phyloP scores from a whole-genome alignment of 1,284 basidiomycete species.

The Cryptococcus sp. region DNA sequence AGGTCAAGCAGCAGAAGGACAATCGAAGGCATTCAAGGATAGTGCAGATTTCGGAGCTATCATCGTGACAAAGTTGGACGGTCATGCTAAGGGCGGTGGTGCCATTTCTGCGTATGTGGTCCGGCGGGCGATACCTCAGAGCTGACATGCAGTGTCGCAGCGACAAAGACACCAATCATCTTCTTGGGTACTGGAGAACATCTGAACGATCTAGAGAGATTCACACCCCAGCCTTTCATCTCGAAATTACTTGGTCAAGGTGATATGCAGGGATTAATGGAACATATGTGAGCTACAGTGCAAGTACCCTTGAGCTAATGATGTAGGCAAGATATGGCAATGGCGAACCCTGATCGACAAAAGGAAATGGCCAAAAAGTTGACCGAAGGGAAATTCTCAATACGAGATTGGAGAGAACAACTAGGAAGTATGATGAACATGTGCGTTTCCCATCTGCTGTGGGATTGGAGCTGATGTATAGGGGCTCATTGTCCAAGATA shows the following conservation, averaged over 20 bases:
- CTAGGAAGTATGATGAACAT: conserved; percentile 97
- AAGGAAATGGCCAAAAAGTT: conserved; percentile 98
- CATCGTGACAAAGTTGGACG: conserved; percentile 99
- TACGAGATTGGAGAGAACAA: conserved; percentile 97
- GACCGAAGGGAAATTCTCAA: conserved; percentile 92
- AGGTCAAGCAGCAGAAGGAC: conserved; percentile 97
- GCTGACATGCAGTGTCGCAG: conserved; percentile 70
- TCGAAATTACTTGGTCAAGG: conserved; percentile 94
- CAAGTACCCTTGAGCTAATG: not conserved
- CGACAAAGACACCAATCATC: conserved; percentile 95
- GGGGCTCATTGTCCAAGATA: conserved; percentile 96
- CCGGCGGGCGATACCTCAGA: not conserved
- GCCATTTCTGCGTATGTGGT: conserved; percentile 90
- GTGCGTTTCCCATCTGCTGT: conserved; percentile 51
- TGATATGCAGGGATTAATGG: conserved; percentile 94
- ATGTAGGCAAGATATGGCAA: conserved; percentile 71
- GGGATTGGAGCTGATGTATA: conserved; percentile 38
- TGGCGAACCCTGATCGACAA: conserved; percentile 90
- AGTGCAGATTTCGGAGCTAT: conserved; percentile 97
- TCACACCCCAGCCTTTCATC: conserved; percentile 94
- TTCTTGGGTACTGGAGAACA: conserved; percentile 98
- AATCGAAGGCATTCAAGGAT: conserved; percentile 95
- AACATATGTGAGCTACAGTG: conserved; percentile 65
- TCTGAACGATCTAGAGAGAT: conserved; percentile 89
- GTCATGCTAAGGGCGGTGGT: conserved; percentile 98